Evolutionary conservation across 257 asterid genomes (phyloP).

Genomic region (Cordia subcordata): DNA sequence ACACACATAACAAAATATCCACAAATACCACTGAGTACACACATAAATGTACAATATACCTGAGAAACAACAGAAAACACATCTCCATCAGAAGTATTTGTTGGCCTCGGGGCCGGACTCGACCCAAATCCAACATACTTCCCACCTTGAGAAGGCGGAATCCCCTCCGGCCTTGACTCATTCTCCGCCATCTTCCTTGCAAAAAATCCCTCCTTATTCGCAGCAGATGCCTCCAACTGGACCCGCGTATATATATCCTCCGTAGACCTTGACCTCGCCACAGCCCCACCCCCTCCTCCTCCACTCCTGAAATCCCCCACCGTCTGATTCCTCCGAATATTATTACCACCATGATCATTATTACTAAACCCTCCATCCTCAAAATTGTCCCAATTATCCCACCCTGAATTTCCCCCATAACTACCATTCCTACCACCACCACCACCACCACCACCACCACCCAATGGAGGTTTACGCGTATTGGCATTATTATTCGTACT

Average conservation of each 20-base stretch:
- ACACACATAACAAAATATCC: no score
- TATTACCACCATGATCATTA: conserved; percentile 21
- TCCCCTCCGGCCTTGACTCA: conserved; percentile 65
- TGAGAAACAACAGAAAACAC: conserved; percentile 71
- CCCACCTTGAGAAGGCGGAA: conserved; percentile 91
- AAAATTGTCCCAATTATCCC: conserved; percentile 86
- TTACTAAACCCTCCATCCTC: conserved; percentile 50
- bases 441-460: conserved; percentile 24
- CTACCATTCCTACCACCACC: conserved; percentile 26
- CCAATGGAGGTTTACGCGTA: conserved; percentile 51
- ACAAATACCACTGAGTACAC: no score
- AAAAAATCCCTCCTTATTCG: conserved; percentile 67
- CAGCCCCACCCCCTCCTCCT: conserved; percentile 41
- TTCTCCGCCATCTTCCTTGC: conserved; percentile 64
- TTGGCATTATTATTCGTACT: conserved; percentile 1
- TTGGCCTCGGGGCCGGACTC: conserved; percentile 40
- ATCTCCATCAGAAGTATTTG: conserved; percentile 55
- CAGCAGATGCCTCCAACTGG: conserved; percentile 79
- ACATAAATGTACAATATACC: conserved; percentile 29
- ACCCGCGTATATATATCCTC: conserved; percentile 58
- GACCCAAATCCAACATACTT: conserved; percentile 93
- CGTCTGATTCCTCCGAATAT: conserved; percentile 63
- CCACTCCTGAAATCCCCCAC: conserved; percentile 78
- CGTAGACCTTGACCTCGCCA: conserved; percentile 65
- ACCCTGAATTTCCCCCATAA: conserved; percentile 45